Base-by-base conservation (phyloP, 129 eudicot genomes). In the Heracleum sosnowskyi region DNA sequence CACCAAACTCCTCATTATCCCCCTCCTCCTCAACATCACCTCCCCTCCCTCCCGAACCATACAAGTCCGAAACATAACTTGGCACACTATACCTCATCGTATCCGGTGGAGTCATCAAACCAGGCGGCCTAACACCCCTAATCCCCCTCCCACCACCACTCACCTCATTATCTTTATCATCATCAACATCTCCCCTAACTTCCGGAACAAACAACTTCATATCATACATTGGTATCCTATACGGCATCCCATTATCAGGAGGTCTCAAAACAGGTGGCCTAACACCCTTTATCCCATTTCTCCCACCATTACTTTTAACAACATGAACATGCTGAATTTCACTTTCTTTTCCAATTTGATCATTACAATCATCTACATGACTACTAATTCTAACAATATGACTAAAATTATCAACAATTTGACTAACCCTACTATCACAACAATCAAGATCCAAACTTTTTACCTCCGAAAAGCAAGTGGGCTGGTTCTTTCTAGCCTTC, bases 221-320 rank as follows among this genome's bases (percentile, higher is more conserved):
- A 26, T 60, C 68, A 60, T n/a, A 60, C 68, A 60, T 26, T 26
- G 68, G 68, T n/a, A 60, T 60, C n/a, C 33, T n/a, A 60, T 60
- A 60, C 1, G 68, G 68, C 68, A 60, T 2, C 68, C 68, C 68
- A 60, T 60, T 34, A 60, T 0, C 68, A 0, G 68, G 68, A 60
- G 68, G 68, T n/a, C n/a, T 60, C 68, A 60, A 60, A 60, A 60
- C 33, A 60, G 33, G 68, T 12, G 68, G 68, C 33, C 68, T 60
- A n/a, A 26, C 34, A 10, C 68, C 68, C 68, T 60, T 60, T n/a
- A 60, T 60, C 68, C 68, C 68, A 60, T 60, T 60, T 60, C 68
- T 60, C 64, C 31, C 31, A 57, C 26, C 64, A 57, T 57, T 57
- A 57, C 31, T 24, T 60, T 60, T 60, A 60, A n/a, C 33, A n/a